phyloP scores from a whole-genome alignment of 2,329 filamentous ascomycete genomes.

The Colletotrichum destructivum region DNA sequence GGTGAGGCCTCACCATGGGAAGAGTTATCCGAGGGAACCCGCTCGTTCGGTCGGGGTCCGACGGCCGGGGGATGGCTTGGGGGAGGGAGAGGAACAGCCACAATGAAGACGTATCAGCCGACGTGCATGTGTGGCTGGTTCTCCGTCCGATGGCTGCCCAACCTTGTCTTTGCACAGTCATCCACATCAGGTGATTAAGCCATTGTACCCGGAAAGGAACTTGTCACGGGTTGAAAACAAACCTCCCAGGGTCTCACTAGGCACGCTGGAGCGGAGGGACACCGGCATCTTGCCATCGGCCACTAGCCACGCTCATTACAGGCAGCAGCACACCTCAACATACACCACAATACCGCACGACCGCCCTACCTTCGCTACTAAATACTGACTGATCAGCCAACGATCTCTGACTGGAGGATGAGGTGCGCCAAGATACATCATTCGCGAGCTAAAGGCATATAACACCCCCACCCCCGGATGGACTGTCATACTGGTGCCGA shows the following conservation, averaged over 20 bases:
- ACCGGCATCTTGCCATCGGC: too few species aligned
- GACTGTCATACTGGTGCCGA: background rate
- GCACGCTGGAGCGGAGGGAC: too few species aligned
- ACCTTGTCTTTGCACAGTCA: too few species aligned
- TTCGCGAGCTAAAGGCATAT: background rate
- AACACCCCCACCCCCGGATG: background rate
- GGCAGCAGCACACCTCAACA: background rate
- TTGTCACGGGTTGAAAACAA: too few species aligned
- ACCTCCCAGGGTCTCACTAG: too few species aligned
- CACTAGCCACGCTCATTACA: background rate
- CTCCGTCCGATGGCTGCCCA: background rate
- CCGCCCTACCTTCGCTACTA: background rate
- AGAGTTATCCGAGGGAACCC: constrained; percentile 16
- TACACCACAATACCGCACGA: background rate
- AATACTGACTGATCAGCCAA: background rate
- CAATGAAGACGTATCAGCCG: background rate
- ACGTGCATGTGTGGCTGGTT: constrained; percentile 22
- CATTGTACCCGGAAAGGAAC: too few species aligned
- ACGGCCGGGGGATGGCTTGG: background rate
- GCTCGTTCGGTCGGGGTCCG: constrained; percentile 21
- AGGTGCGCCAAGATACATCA: constrained; percentile 12
- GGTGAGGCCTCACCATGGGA: background rate
- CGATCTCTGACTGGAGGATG: constrained; percentile 7
- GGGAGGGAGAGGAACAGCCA: constrained; percentile 6
- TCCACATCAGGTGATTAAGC: too few species aligned